These are phyloP conservation scores for Limonium bicolor DNA, from an alignment of 148 eudicot genomes.

Conservation along the genomic window DNA sequence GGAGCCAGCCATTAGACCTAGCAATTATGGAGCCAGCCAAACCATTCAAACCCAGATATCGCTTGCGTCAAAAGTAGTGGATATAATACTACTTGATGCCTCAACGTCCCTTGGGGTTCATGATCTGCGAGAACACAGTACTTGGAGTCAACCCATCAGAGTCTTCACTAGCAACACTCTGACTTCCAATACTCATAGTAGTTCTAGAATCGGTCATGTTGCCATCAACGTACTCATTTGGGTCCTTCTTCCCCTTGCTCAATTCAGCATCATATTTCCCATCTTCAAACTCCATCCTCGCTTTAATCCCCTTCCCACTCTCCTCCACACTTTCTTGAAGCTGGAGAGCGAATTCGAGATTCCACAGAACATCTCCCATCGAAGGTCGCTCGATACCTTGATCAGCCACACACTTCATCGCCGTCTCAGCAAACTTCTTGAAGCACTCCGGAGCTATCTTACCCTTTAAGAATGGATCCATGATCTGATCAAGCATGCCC, in stretches of 20 bases:
- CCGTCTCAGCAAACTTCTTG: slow-evolving; percentile 81
- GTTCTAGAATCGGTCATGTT: slow-evolving; percentile 60
- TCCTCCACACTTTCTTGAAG: slow-evolving; percentile 93
- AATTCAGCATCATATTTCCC: slow-evolving; percentile 26
- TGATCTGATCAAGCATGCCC: slow-evolving; percentile 67
- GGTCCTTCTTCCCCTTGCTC: slow-evolving; percentile 56
- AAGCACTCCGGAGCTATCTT: slow-evolving; percentile 90
- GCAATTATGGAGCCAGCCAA: too few relatives aligned
- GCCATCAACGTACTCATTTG: slow-evolving; percentile 28
- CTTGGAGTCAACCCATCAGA: slow-evolving; percentile 88
- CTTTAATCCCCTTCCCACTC: slow-evolving; percentile 39
- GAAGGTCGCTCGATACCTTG: slow-evolving; percentile 85
- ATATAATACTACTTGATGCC: too few relatives aligned
- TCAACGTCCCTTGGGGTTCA: slow-evolving; percentile 95
- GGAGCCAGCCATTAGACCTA: too few relatives aligned
- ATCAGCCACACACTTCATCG: slow-evolving; percentile 80
- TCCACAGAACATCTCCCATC: slow-evolving; percentile 97
- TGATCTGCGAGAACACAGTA: slow-evolving; percentile 89
- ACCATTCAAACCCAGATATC: too few relatives aligned
- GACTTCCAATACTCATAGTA: slow-evolving; percentile 84
- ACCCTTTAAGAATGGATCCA: slow-evolving; percentile 73
- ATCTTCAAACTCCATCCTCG: slow-evolving; percentile 35
- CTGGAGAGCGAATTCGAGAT: slow-evolving; percentile 89
- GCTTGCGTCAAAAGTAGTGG: too few relatives aligned
- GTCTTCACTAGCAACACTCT: slow-evolving; percentile 73